Conservation (phyloP, 1,139 yeast species). For the Spathaspora sp. region DNA sequence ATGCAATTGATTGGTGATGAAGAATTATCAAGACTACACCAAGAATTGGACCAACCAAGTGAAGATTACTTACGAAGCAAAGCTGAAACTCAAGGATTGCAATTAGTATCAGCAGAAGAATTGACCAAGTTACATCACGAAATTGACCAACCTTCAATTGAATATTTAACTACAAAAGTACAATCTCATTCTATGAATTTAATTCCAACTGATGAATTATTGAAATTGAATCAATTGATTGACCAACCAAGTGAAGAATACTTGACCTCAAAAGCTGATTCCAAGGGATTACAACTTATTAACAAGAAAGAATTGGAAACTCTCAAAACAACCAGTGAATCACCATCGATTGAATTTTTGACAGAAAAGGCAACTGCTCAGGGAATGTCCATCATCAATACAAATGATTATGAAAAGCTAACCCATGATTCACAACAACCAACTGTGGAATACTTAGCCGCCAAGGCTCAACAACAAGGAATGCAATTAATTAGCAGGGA, state of each 20-base stretch:
- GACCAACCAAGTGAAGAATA: conserved; percentile 24
- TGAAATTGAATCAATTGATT: conserved; percentile 11
- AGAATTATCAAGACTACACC: conserved; percentile 3
- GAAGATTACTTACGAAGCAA: conserved; percentile 19
- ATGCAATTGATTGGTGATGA: conserved; percentile 2
- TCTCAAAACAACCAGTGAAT: conserved; percentile 9
- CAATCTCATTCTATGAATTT: conserved; percentile 18
- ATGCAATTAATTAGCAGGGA: conserved; percentile 14
- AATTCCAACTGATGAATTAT: conserved; percentile 18
- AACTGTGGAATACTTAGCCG: conserved; percentile 21
- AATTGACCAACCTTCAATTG: conserved; percentile 9
- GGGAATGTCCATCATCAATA: conserved; percentile 20
- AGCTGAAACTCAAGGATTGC: conserved; percentile 18
- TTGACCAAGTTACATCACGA: conserved; percentile 12
- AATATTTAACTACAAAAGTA: conserved; percentile 19
- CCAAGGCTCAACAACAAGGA: conserved; percentile 17
- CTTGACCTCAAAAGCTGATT: conserved; percentile 18
- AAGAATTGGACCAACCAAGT: conserved; percentile 15
- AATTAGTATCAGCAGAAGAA: conserved; percentile 21
- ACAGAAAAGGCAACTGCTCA: conserved; percentile 19
- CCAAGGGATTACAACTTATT: conserved; percentile 16
- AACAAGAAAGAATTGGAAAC: conserved; percentile 13
- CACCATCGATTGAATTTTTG: conserved; percentile 19
- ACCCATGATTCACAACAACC: conserved; percentile 23
- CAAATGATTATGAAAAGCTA: conserved; percentile 16